Evolutionary conservation across 2,329 filamentous ascomycete genomes (phyloP), one percentile per base, ranked within the genome.

Genomic region (Venturia aucupariae): DNA sequence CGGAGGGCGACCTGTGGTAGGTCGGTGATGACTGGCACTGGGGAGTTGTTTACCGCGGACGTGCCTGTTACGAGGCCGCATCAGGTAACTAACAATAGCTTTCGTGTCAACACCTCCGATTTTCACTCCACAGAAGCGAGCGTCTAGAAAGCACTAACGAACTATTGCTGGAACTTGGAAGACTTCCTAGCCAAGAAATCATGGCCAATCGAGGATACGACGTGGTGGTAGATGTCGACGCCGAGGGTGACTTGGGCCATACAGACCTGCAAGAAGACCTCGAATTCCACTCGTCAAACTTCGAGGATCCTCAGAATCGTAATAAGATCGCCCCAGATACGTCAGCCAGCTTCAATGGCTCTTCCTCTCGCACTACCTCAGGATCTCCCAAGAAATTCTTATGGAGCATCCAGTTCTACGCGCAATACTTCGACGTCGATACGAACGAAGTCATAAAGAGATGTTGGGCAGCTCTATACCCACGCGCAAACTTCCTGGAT

Each of bases 241-340:
- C 94, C 72, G 94, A 97, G 84, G 93, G 93, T 72, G 94, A 99
- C 78, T 87, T 99, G 74, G 94, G 94, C 72, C 92, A 97, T 79
- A 99, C 94, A 65, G 94, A 99, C 77, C 88, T 99, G 30, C 92
- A 97, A 81, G 93, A 97, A 77, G 94, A 97, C 78, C 92, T 99
- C 75, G 94, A 97, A 84, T 99, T 99, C 81, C 94, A 99, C 82
- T 90, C 87, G 73, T 97, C 92, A 69, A 87, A 90, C 80, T 95
- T 95, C 77, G 86, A 86, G 65, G 72, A 75, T 30, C 75, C 79
- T 68, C 76, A 79, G 73, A 81, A 73, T 72, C 81, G 69, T 70
- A 81, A 81, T 70, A 81, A 80, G 68, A 76, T 80, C 70, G 75
- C 75, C 60, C 74, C 79, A 63, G 77, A 79, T 72, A 67, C 68